phyloP scores from a whole-genome alignment of 208 protist genomes.

The Acanthamoeba sp. region DNA sequence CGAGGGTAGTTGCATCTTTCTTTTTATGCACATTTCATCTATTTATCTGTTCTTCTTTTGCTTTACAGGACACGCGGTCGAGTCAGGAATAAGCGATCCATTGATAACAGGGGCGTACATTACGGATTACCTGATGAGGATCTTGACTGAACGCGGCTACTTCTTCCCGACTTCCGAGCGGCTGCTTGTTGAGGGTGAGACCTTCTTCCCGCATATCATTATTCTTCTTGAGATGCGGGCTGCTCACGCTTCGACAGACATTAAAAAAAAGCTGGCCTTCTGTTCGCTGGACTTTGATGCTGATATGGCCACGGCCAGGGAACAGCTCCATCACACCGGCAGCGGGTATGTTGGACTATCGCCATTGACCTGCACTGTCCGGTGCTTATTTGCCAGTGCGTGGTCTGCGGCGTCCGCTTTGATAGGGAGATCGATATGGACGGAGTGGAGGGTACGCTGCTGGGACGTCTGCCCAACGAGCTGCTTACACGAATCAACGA shows the following conservation, averaged over 20 bases:
- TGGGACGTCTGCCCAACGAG: background rate
- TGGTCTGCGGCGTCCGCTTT: too few relatives aligned
- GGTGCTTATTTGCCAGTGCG: too few relatives aligned
- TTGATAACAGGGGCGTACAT: slow-evolving; percentile 86
- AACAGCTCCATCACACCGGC: too few relatives aligned
- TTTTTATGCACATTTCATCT: background rate
- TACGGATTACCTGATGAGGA: slow-evolving; percentile 81
- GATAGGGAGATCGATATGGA: background rate
- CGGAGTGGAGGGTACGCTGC: background rate
- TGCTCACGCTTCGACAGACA: slow-evolving; percentile 77
- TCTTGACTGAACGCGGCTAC: slow-evolving; percentile 86
- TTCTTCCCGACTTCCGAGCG: slow-evolving; percentile 97
- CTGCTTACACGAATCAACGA: background rate
- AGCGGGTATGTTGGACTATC: too few relatives aligned
- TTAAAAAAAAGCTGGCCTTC: slow-evolving; percentile 94
- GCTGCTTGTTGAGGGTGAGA: slow-evolving; percentile 94
- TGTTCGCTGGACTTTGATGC: slow-evolving; percentile 93
- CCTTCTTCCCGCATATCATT: background rate
- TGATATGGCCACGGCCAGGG: slow-evolving; percentile 92
- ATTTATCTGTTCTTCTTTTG: background rate
- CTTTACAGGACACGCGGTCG: background rate
- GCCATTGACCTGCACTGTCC: too few relatives aligned
- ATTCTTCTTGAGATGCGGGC: background rate
- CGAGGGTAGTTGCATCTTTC: background rate
- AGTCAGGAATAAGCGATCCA: background rate